These are phyloP conservation scores for Isabelozyma rhagii DNA, from an alignment of 805 yeast genomes.

Conservation along the genomic window DNA sequence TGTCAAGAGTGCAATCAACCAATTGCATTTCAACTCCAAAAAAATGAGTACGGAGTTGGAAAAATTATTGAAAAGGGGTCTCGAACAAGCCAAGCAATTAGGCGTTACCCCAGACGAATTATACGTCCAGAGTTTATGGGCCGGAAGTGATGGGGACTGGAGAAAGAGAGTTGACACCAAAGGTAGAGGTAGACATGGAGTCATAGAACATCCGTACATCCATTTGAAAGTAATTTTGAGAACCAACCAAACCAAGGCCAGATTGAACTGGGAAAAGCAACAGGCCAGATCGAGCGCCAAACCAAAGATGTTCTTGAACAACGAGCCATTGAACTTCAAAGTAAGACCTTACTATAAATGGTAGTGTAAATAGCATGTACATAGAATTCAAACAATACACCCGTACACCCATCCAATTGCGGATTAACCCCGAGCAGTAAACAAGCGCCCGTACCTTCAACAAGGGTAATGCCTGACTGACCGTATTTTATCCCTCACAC, in stretches of 20 bases:
- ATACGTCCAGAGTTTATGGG: constrained; percentile 82
- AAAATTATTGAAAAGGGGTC: constrained; percentile 67
- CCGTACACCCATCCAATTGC: not conserved
- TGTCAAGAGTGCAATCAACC: constrained; percentile 80
- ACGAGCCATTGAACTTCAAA: constrained; percentile 41
- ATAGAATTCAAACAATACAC: not conserved
- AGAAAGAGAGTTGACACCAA: constrained; percentile 70
- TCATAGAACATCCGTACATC: constrained; percentile 69
- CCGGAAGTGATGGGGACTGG: constrained; percentile 83
- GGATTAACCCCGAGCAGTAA: too few relatives aligned
- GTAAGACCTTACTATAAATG: constrained; percentile 42
- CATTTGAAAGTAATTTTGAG: constrained; percentile 79
- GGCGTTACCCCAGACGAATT: constrained; percentile 59
- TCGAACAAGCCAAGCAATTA: constrained; percentile 62
- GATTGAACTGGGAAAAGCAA: constrained; percentile 58
- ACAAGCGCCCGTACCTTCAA: not conserved
- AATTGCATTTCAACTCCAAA: constrained; percentile 83
- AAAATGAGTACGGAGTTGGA: constrained; percentile 77
- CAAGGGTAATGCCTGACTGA: too few relatives aligned
- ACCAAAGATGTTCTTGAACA: constrained; percentile 50
- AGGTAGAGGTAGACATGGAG: constrained; percentile 89
- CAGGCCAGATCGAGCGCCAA: constrained; percentile 46
- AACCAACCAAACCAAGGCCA: constrained; percentile 58
- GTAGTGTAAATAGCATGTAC: constrained; percentile 14
- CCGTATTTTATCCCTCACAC: not conserved